Evolutionary conservation across 805 yeast genomes (phyloP), one percentile per base, ranked within the genome.

Genomic region (Kodamaea neixiangensis): DNA sequence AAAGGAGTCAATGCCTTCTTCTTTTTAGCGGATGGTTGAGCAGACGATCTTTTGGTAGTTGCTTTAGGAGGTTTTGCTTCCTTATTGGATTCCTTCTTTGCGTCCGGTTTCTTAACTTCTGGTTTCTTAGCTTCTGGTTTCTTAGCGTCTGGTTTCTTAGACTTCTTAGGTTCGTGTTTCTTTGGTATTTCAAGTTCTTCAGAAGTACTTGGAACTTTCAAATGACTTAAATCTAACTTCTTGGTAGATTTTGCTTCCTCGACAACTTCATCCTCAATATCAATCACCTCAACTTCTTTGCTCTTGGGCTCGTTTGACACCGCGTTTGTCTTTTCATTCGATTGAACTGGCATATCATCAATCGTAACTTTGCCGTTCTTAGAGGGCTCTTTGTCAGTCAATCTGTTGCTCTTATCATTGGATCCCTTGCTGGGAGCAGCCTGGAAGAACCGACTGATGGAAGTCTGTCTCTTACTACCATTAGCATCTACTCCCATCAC

Each of bases 1-100:
- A 92, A 67, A 0, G 97, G 97, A 0, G 96, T 74, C 34, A 72
- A 51, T 46, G 59, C 47, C 29, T 49, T 49, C 29, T 45, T 45
- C 15, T 37, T 35, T 20, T 45, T 45, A n/a, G 42, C 42, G 9
- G 40, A 31, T 29, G 41, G 29, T 29, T 33, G 40, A 7, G 41
- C 11, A 5, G 47, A 7, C 3, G 20, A 11, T 44, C 41, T 20
- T 38, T 50, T 13, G 14, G n/a, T 29, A 5, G 39, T 22, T 34
- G 42, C 42, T n/a, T 44, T 15, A 5, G 50, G 20, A 5, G 39
- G 20, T 39, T 53, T 47, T 2, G 40, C 7, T 9, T 33, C 22
- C 13, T 20, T 38, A 15, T 40, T 47, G n/a, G 47, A 18, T 21
- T 25, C 45, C 20, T 25, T 17, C 9, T n/a, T 31, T 19, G 52